Conservation (phyloP, 2,329 filamentous ascomycete species). For the Drechslerella dactyloides region DNA sequence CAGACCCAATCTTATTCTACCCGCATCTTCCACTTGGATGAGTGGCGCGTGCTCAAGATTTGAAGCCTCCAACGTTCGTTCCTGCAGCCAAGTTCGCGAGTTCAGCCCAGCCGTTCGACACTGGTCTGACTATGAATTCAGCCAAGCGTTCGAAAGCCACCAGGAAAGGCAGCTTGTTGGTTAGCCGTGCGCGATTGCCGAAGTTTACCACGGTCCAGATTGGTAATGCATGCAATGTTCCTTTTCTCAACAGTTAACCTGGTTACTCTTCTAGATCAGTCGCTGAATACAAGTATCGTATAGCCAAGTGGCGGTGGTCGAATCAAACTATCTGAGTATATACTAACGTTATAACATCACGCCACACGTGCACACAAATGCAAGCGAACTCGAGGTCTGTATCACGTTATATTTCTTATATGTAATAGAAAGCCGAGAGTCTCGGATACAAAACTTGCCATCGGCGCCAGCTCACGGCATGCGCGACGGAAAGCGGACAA, state of each 20-base stretch:
- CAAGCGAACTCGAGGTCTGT: background rate
- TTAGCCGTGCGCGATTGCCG: constrained; percentile 4
- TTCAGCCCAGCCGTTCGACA: background rate
- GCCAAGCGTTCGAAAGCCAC: too few relatives aligned
- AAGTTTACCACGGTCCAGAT: background rate
- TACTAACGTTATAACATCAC: background rate
- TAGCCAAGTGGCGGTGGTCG: background rate
- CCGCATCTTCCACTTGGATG: too few relatives aligned
- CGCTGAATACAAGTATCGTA: background rate
- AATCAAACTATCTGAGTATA: background rate
- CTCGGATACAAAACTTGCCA: background rate
- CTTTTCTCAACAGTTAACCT: too few relatives aligned
- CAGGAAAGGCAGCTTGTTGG: background rate
- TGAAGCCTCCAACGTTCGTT: too few relatives aligned
- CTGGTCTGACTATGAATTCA: background rate
- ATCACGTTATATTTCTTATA: background rate
- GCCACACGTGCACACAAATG: background rate
- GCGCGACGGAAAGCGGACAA: background rate
- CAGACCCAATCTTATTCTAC: too few relatives aligned
- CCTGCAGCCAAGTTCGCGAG: background rate
- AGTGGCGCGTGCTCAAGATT: too few relatives aligned
- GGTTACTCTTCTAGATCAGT: background rate
- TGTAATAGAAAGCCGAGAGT: background rate
- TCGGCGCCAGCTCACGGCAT: background rate
- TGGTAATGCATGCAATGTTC: too few relatives aligned